Evolutionary conservation across 106 monocot species (phyloP).

Genomic region (Dioscorea zingiberensis): DNA sequence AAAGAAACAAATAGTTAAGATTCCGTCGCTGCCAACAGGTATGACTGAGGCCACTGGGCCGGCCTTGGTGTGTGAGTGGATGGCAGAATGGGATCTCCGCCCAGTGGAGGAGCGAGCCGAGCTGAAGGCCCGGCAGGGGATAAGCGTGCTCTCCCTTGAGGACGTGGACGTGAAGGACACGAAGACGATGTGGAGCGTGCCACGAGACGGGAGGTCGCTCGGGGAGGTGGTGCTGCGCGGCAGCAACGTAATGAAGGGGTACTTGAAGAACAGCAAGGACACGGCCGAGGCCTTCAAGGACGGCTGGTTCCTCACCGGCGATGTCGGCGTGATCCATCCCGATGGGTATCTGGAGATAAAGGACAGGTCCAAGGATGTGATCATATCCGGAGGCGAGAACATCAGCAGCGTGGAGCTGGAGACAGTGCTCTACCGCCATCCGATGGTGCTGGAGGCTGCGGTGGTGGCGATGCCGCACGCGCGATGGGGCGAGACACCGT

Average conservation of each 20-base stretch:
- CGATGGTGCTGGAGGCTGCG: slow-evolving; percentile 50
- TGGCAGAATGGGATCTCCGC: slow-evolving; percentile 38
- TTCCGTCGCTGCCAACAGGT: too few species aligned
- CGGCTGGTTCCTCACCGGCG: slow-evolving; percentile 73
- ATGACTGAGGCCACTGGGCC: slow-evolving; percentile 76
- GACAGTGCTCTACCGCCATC: slow-evolving; percentile 43
- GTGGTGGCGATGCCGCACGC: slow-evolving; percentile 80
- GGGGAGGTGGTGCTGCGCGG: slow-evolving; percentile 79
- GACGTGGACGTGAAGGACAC: slow-evolving; percentile 46
- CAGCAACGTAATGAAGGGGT: slow-evolving; percentile 81
- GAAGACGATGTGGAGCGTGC: slow-evolving; percentile 35
- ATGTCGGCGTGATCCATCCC: slow-evolving; percentile 60
- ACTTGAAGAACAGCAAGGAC: slow-evolving; percentile 4
- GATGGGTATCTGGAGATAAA: slow-evolving; percentile 79
- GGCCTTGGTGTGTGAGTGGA: slow-evolving; percentile 76
- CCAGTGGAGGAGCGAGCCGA: slow-evolving; percentile 11
- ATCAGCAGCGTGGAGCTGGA: slow-evolving; percentile 90
- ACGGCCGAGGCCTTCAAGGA: slow-evolving; percentile 37
- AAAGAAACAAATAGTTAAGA: too few species aligned
- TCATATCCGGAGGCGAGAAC: slow-evolving; percentile 92
- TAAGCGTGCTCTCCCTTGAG: slow-evolving; percentile 40
- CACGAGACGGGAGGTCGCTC: slow-evolving; percentile 45
- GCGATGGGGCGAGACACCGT: slow-evolving; percentile 77
- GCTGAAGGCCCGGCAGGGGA: slow-evolving; percentile 55
- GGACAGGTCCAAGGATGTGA: slow-evolving; percentile 76